These are phyloP conservation scores for Syzygium aromaticum DNA, from an alignment of 345 rosid genomes.

Conservation along the genomic window DNA sequence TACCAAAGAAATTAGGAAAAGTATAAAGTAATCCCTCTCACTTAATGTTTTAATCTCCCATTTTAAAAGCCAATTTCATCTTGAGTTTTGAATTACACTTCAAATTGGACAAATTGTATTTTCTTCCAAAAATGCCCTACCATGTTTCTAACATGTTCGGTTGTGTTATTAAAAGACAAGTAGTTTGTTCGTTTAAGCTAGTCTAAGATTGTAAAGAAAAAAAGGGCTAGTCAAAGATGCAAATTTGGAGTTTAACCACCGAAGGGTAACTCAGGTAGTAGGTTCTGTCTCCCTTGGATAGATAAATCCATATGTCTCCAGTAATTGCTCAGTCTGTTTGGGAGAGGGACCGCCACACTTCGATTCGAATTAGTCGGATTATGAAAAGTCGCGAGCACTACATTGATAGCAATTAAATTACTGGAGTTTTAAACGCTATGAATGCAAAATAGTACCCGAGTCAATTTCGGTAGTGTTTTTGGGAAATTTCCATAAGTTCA, in stretches of 20 bases:
- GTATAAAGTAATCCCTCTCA: background rate
- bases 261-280: background rate
- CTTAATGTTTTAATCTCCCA: background rate
- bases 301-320: background rate
- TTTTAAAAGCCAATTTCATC: background rate
- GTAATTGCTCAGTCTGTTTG: background rate
- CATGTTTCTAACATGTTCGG: background rate
- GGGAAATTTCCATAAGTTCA: background rate
- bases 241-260: background rate
- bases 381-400: background rate
- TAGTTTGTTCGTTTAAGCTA: background rate
- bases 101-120: background rate
- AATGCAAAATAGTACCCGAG: background rate
- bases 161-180: background rate
- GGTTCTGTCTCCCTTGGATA: background rate
- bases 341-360: background rate
- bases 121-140: background rate
- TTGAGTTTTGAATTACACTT: background rate
- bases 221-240: background rate
- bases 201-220: background rate
- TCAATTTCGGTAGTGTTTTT: background rate
- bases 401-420: background rate
- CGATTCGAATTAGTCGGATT: background rate
- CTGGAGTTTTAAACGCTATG: background rate
- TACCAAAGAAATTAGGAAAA: background rate